Base-by-base conservation (phyloP, 225 moss, liverwort and hornwort species). In the Climacium dendroides region DNA sequence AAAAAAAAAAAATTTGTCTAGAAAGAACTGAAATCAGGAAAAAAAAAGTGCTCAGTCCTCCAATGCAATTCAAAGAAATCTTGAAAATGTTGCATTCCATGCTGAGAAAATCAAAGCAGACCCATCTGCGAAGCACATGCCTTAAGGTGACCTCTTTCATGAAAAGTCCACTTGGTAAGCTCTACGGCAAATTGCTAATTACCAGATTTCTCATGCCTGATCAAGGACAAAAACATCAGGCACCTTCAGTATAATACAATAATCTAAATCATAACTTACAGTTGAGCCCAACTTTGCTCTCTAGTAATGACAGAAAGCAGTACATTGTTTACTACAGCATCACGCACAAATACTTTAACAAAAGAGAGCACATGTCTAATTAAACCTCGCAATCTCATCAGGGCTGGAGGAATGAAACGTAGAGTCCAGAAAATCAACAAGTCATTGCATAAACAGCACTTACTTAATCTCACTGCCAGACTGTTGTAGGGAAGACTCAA, bases 101-200 rank as follows among this genome's bases (percentile, higher is more conserved):
- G 61, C 29, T 81, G 41, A 77, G 11, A 43, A 83, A 71, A 34
- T 83, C 35, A 37, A 54, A 79, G 35, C 29, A 15, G 48, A 82
- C n/a, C 63, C n/a, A 90, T 54, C 71, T 54, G 50, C 53, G 24
- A n/a, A 15, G 70, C 48, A 73, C 61, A 69, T 84, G 95, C 98
- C 97, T 96, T 97, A 82, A 99, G 93, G 91, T 99, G 97, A 64
- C 99, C 97, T 60, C 94, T 95, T 88, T 95, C 99, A 90, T 99
- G 99, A 61, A 99, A 96, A 19, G 94, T 95, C 99, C 99, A 99
- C 94, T 95, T 97, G 85, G 93, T 96, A 67, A 99, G 95, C 93
- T 97, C 97, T 32, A 93, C 83, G 35, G 96, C 95, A 94, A 99
- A 92, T 89, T 97, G 92, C 88, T 96, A 94, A 84, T 99, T 99